Percentiles rank a stretch among this genome's conserved stretches.
Evolutionary conservation across 139 green algal species (phyloP).

Genomic region (Picochlorum sp.): DNA sequence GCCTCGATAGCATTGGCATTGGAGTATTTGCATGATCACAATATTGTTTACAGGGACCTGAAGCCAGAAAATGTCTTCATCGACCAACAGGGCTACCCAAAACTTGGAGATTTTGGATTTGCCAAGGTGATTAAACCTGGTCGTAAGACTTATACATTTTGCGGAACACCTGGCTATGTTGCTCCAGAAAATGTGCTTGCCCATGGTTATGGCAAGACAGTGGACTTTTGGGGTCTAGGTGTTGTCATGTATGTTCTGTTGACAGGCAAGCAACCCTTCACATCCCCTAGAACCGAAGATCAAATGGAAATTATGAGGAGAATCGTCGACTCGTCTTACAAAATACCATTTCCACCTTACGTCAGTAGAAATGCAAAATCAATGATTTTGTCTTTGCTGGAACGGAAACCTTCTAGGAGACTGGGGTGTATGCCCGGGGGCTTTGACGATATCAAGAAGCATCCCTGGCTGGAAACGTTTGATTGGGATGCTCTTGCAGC

Average conservation of each 20-base stretch:
- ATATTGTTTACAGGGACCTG: constrained; percentile 91
- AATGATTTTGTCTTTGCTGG: constrained; percentile 70
- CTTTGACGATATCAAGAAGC: constrained; percentile 75
- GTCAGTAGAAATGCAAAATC: constrained; percentile 55
- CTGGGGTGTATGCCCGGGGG: constrained; percentile 77
- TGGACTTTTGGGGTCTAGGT: constrained; percentile 94
- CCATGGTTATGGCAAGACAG: constrained; percentile 79
- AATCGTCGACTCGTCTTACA: constrained; percentile 88
- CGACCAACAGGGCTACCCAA: constrained; percentile 72
- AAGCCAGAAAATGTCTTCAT: constrained; percentile 99
- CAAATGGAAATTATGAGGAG: constrained; percentile 94
- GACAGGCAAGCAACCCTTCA: constrained; percentile 89
- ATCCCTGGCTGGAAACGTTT: constrained; percentile 87
- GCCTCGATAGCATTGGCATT: constrained; percentile 79
- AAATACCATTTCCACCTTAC: constrained; percentile 88
- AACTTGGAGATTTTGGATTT: constrained; percentile 97
- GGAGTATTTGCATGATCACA: constrained; percentile 88
- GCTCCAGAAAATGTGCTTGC: constrained; percentile 91
- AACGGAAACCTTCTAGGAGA: constrained; percentile 76
- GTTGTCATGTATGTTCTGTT: constrained; percentile 93
- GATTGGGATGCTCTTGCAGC: constrained; percentile 79
- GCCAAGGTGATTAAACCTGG: constrained; percentile 77
- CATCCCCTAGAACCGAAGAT: constrained; percentile 80
- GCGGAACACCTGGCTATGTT: constrained; percentile 93
- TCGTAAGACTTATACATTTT: constrained; percentile 93